These are phyloP conservation scores for Nadsonia starkeyi-henricii DNA, from an alignment of 1,139 yeast genomes.

Conservation along the genomic window DNA sequence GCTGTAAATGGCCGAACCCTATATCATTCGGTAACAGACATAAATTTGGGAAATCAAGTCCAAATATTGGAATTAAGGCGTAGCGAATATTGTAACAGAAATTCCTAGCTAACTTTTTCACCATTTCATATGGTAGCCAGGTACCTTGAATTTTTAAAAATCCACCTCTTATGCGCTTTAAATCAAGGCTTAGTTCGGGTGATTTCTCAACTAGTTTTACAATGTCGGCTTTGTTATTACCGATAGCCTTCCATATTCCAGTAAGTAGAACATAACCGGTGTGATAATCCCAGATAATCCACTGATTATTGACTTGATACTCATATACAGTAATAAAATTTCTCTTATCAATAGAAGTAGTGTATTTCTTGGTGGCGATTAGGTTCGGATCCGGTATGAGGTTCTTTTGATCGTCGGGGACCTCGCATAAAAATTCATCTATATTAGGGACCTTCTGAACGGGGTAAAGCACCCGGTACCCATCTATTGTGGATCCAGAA, in stretches of 20 bases:
- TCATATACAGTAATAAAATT: constrained; percentile 62
- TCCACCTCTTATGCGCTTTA: constrained; percentile 80
- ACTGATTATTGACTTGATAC: constrained; percentile 44
- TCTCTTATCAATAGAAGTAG: constrained; percentile 61
- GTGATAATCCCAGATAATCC: constrained; percentile 80
- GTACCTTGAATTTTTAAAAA: constrained; percentile 89
- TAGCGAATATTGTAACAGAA: constrained; percentile 70
- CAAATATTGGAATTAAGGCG: constrained; percentile 70
- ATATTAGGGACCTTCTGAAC: no score
- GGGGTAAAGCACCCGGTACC: no score
- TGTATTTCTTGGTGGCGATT: constrained; percentile 44
- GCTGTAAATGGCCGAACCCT: constrained; percentile 55
- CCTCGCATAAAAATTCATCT: no score
- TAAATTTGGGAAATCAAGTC: constrained; percentile 51
- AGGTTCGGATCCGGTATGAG: constrained; percentile 23
- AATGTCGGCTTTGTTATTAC: constrained; percentile 61
- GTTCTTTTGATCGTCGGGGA: constrained; percentile 17
- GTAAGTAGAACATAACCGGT: constrained; percentile 85
- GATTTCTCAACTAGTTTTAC: constrained; percentile 61
- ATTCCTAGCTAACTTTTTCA: constrained; percentile 52
- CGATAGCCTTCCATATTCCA: constrained; percentile 80
- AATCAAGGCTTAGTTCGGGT: constrained; percentile 51
- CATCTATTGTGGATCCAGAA: no score
- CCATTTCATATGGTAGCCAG: constrained; percentile 70
- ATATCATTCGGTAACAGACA: constrained; percentile 54